Base-by-base conservation (phyloP, 805 yeast genomes). In the Priceomyces carsonii region DNA sequence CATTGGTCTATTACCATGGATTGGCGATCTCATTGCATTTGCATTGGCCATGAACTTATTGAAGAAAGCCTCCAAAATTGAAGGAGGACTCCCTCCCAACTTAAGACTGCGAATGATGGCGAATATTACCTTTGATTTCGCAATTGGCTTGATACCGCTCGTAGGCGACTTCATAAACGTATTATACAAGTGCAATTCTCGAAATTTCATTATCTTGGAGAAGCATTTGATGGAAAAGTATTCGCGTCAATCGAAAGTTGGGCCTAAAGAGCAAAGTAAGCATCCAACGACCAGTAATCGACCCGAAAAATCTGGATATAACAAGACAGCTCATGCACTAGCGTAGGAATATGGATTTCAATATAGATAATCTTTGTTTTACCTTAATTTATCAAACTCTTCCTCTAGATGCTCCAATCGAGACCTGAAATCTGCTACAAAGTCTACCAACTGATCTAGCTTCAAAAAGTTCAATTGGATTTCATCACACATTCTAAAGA, bases 131-230 rank as follows among this genome's bases (percentile, higher is more conserved):
- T 50, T 66, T 41, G 73, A 67, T 41, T 66, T 67, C 43, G 59
- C 53, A 1, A 57, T 66, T 24, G 71, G 71, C 4, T 51, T 66
- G 44, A 78, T 85, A 26, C 96, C 96, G 1, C 47, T 87, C 20
- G 78, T 85, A 18, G 95, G 96, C 17, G 88, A 82, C 47, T 54
- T 85, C 20, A 66, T 82, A 14, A 78, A 77, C 44, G 78, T 86
- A 13, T 78, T 84, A 3, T 87, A 83, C 63, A 84, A 85, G 59
- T 77, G 89, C 28, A 85, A 84, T 50, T 80, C 87, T 16, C 67
- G 96, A 38, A 87, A 87, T 55, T 79, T 80, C 42, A 63, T 83
- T 29, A 47, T 82, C 22, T 45, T 66, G 36, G 70, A 66, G 43
- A 50, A 57, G 37, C 47, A 64, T 35, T 51, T 66, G 39, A 65